These are phyloP conservation scores for Syzygium syzygioides DNA, from an alignment of 441 rosid species.

Conservation along the genomic window DNA sequence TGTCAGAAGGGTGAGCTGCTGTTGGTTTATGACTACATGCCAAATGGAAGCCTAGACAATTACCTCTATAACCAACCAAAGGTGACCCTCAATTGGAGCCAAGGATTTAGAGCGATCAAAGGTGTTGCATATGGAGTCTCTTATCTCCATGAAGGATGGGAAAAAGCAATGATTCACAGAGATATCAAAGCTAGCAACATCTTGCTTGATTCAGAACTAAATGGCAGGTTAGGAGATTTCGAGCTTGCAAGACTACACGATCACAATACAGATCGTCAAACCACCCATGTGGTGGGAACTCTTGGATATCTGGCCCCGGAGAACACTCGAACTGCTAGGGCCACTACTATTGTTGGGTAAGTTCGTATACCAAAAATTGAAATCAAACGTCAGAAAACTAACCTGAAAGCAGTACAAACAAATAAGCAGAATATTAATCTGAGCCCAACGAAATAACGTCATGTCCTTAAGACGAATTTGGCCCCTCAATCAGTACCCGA, in stretches of 20 bases:
- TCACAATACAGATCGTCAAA: neutral
- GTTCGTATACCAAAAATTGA: no score
- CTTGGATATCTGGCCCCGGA: conserved; percentile 49
- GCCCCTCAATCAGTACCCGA: no score
- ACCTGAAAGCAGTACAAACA: no score
- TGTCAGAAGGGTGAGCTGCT: neutral
- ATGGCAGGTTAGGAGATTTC: neutral
- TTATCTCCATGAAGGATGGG: neutral
- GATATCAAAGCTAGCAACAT: neutral
- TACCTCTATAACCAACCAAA: neutral
- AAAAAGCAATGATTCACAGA: neutral
- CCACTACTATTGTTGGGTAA: neutral
- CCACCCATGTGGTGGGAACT: conserved; percentile 53
- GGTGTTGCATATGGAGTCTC: conserved; percentile 64
- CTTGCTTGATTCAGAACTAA: neutral
- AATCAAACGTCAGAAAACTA: no score
- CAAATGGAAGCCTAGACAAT: neutral
- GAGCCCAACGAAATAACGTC: no score
- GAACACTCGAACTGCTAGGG: neutral
- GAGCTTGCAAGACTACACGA: neutral
- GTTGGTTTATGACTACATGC: neutral
- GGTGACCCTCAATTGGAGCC: conserved; percentile 48
- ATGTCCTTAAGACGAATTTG: no score
- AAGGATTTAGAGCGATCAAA: conserved; percentile 59
- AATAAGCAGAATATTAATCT: no score